Evolutionary conservation across 78 protist species (phyloP).

Genomic region (Pelomyxa schiedti): DNA sequence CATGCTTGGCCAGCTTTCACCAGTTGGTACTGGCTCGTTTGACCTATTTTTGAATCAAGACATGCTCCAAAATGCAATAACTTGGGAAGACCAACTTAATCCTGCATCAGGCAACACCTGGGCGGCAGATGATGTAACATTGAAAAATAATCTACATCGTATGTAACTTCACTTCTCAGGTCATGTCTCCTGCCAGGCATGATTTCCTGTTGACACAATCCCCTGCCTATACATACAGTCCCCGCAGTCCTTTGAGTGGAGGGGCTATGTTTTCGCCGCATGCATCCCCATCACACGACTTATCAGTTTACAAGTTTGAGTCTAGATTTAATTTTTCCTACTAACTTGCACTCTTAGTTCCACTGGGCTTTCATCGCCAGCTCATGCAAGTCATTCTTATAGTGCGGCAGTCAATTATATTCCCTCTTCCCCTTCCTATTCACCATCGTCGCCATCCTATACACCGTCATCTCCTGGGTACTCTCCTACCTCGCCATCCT

Average conservation of each 20-base stretch:
- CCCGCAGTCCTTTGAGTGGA: not conserved
- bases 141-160: not conserved
- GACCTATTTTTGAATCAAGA: conserved; percentile 72
- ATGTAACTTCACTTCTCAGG: not conserved
- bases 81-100: conserved; percentile 1
- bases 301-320: not conserved
- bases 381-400: conserved; percentile 27
- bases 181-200: not conserved
- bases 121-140: not conserved
- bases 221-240: not conserved
- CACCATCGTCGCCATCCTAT: conserved; percentile 61
- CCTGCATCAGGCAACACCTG: not conserved
- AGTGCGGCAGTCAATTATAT: conserved; percentile 15
- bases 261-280: not conserved
- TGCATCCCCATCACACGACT: not conserved
- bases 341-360: not conserved
- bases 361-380: conserved; percentile 33
- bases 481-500: conserved; percentile 66
- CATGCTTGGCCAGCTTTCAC: conserved; percentile 91
- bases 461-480: conserved; percentile 73
- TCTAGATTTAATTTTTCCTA: not conserved
- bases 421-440: conserved; percentile 48
- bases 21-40: conserved; percentile 81
- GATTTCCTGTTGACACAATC: not conserved
- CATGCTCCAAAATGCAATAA: conserved; percentile 48